Conservation (phyloP, 176 grass and related monocot genomes). For the Chrysopogon serrulatus region DNA sequence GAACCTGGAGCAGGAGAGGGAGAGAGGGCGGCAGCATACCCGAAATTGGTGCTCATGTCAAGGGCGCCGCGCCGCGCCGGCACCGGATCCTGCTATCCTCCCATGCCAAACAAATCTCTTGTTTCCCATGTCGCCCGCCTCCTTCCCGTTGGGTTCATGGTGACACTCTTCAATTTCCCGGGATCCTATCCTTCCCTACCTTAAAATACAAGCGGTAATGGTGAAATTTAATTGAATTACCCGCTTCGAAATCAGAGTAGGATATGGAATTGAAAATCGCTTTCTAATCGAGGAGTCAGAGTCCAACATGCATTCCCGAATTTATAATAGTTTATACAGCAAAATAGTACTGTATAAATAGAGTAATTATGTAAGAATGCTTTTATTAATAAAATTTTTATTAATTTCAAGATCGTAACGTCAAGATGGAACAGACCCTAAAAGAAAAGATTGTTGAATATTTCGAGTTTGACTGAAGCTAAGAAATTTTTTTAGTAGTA, state of each 20-base stretch:
- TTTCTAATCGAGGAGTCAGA: neutral
- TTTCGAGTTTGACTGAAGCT: too few relatives aligned
- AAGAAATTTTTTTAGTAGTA: too few relatives aligned
- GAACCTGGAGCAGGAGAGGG: too few relatives aligned
- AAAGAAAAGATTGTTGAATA: too few relatives aligned
- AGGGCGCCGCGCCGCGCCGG: neutral
- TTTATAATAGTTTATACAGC: too few relatives aligned
- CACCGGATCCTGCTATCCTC: neutral
- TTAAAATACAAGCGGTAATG: neutral
- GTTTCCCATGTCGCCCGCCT: neutral
- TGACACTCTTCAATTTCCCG: neutral
- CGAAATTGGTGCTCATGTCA: conserved; percentile 1
- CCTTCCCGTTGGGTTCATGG: neutral
- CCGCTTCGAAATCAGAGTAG: neutral
- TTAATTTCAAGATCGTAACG: too few relatives aligned
- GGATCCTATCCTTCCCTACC: neutral
- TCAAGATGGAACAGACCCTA: too few relatives aligned
- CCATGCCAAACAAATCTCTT: neutral
- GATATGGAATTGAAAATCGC: neutral
- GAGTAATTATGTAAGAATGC: too few relatives aligned
- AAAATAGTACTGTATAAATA: too few relatives aligned
- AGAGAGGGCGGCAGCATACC: neutral
- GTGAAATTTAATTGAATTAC: neutral
- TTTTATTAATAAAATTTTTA: too few relatives aligned
- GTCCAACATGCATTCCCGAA: too few relatives aligned